Evolutionary conservation across 208 protist species (phyloP).

Genomic region (Leishmania turanica): DNA sequence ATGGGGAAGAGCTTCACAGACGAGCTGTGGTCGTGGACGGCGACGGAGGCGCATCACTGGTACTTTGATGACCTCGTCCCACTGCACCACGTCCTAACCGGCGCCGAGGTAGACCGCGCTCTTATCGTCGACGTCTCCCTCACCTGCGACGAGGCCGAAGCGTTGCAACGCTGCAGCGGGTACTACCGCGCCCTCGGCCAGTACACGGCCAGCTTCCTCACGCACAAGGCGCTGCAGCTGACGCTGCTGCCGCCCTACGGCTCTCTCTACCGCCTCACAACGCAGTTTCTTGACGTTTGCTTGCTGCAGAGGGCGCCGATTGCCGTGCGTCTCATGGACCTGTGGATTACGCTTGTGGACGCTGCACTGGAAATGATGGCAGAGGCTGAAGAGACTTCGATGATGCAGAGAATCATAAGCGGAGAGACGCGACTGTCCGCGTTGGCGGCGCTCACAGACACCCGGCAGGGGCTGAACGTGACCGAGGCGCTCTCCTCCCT

Average conservation of each 20-base stretch:
- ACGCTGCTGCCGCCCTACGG: constrained; percentile 76
- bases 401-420: constrained; percentile 13
- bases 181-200: constrained; percentile 68
- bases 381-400: constrained; percentile 18
- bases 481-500: constrained; percentile 29
- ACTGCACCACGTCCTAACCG: constrained; percentile 20
- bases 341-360: constrained; percentile 43
- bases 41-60: constrained; percentile 28
- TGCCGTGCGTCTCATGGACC: constrained; percentile 49
- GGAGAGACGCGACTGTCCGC: constrained; percentile 4
- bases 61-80: constrained; percentile 22
- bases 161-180: constrained; percentile 51
- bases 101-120: constrained; percentile 10
- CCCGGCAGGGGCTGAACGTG: constrained; percentile 24
- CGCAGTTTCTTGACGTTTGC: constrained; percentile 67
- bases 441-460: constrained; percentile 19
- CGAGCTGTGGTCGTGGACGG: constrained; percentile 24
- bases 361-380: constrained; percentile 28
- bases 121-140: constrained; percentile 16
- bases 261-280: constrained; percentile 52
- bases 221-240: constrained; percentile 85
- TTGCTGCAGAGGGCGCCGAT: constrained; percentile 62
- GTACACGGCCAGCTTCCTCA: constrained; percentile 62
- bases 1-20: constrained; percentile 6
- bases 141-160: constrained; percentile 28